These are phyloP conservation scores for Aegilops longissima DNA, from an alignment of 176 grass and related monocot species.

Conservation along the genomic window DNA sequence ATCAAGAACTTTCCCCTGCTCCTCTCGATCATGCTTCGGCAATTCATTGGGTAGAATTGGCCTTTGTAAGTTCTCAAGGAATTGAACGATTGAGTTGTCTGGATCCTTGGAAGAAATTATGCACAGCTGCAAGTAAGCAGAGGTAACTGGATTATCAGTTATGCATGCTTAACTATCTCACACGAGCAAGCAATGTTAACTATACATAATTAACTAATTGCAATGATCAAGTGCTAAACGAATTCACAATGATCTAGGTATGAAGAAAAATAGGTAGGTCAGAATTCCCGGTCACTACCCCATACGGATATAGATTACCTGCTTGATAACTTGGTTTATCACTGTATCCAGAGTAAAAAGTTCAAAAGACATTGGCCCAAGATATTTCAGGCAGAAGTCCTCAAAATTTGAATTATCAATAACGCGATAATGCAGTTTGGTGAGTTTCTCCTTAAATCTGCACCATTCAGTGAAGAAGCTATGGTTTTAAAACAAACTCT, in stretches of 20 bases:
- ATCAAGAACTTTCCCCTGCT: not conserved
- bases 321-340: constrained; percentile 23
- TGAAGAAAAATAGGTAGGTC: not conserved
- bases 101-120: constrained; percentile 15
- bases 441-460: constrained; percentile 44
- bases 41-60: not conserved
- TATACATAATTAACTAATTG: not conserved
- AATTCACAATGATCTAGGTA: not conserved
- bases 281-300: not conserved
- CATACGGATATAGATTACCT: constrained; percentile 30
- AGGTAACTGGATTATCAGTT: constrained; percentile 1
- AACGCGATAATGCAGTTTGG: constrained; percentile 21
- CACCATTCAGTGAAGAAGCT: not conserved
- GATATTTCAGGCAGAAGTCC: constrained; percentile 28
- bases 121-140: constrained; percentile 35
- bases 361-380: constrained; percentile 42
- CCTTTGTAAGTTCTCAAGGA: not conserved
- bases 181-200: not conserved
- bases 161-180: not conserved
- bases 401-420: constrained; percentile 37
- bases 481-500: not conserved
- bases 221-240: not conserved
- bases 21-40: not conserved
- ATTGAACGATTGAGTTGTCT: constrained; percentile 12
- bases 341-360: constrained; percentile 55